Conservation (phyloP, 2,329 filamentous ascomycete genomes). For the Fonsecaea erecta region DNA sequence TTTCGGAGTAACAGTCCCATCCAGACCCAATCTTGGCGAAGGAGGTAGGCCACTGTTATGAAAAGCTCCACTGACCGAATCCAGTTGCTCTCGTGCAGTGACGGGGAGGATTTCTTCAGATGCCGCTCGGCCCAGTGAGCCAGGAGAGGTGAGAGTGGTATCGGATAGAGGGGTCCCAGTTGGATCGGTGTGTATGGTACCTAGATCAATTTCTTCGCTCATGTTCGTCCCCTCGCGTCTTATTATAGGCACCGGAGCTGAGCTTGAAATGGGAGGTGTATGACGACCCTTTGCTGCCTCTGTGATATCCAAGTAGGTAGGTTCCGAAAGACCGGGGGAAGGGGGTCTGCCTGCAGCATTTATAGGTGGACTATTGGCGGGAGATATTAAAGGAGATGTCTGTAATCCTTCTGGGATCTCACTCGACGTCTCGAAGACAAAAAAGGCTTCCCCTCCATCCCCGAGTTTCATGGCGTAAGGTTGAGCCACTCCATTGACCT, state of each 20-base stretch:
- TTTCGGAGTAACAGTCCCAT: slow-evolving; percentile 22
- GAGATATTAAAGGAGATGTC: slow-evolving; percentile 91
- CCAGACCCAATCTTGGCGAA: slow-evolving; percentile 25
- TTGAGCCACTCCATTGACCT: slow-evolving; percentile 89
- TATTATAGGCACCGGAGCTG: slow-evolving; percentile 23
- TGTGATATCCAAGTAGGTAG: slow-evolving; percentile 55
- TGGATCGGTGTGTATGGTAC: slow-evolving; percentile 22
- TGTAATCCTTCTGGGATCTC: slow-evolving; percentile 91
- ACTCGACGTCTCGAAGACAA: slow-evolving; percentile 94
- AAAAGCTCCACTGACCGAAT: slow-evolving; percentile 28
- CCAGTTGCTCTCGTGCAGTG: slow-evolving; percentile 42
- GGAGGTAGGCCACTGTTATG: slow-evolving; percentile 23
- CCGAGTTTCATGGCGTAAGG: slow-evolving; percentile 98
- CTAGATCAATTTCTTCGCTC: slow-evolving; percentile 16
- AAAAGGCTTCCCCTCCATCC: slow-evolving; percentile 96
- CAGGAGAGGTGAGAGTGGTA: slow-evolving; percentile 38
- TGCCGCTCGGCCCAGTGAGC: slow-evolving; percentile 53
- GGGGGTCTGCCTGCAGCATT: slow-evolving; percentile 32
- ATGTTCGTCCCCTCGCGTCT: slow-evolving; percentile 29
- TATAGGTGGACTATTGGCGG: slow-evolving; percentile 72
- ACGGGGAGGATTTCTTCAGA: slow-evolving; percentile 61
- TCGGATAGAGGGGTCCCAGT: slow-evolving; percentile 12
- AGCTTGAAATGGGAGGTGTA: slow-evolving; percentile 13
- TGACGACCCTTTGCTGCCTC: slow-evolving; percentile 36
- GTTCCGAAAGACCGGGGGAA: slow-evolving; percentile 51